Base-by-base conservation (phyloP, 345 rosid species). In the Corchorus capsularis region DNA sequence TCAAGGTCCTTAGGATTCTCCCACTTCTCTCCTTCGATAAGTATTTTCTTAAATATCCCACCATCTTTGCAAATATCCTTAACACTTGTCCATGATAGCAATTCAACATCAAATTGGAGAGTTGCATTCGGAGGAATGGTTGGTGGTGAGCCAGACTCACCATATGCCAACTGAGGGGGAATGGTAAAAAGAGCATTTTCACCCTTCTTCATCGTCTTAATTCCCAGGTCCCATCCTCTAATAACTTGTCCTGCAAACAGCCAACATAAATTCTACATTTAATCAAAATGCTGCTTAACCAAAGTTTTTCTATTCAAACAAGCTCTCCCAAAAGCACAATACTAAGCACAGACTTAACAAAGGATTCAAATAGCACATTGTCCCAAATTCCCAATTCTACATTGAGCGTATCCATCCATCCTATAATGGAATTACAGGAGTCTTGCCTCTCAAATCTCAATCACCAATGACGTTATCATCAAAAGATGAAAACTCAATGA, bases 181-280 rank as follows among this genome's bases (percentile, higher is more conserved):
- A 91, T 94, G 66, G 98, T 94, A 72, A 94, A 90, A 13, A 89
- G 76, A 41, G 98, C 93, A 79, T 94, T 93, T 80, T 94, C 98
- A 6, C 92, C 91, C 75, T 91, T 94, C 88, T 92, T 96, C 99
- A 96, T 96, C 17, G 98, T 94, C 83, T 94, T 96, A 65, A 96
- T 89, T 63, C 99, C 99, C 63, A 78, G 85, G 77, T 96, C 99
- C 99, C 99, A 96, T 77, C 99, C 99, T 79, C 94, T 93, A 34
- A 92, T 94, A 74, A 94, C 98, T 78, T 89, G 93, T 35, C 98
- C 98, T 94, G 83, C 65, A 78, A 35, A 22, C 32, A 66, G 13
- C 62, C 34, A 22, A 43, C 15, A 55, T 20, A 55, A 74, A 53
- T 41, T 2, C 7, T 22, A 73, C 14, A 60, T 60, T 53, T 8